Base-by-base conservation (phyloP, 768 basidiomycete genomes). In the Pisolithus marmoratus region DNA sequence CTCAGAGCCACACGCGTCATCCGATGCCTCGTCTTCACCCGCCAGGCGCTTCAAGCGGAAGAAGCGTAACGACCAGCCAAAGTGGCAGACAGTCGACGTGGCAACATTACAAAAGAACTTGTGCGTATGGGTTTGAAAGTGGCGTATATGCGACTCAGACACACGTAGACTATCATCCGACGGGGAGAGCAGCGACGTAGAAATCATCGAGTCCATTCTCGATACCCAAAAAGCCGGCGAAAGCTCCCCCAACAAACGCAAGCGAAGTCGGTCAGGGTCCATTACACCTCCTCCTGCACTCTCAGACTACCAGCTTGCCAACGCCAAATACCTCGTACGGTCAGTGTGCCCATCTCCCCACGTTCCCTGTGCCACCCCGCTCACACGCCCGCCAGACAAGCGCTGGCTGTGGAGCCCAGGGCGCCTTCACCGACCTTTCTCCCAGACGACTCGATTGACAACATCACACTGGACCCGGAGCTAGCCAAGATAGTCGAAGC, bases 221-320 rank as follows among this genome's bases (percentile, higher is more conserved):
- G 58, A 40, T 4, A 44, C 46, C 4, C 37, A 59, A 14, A 20
- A 31, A 12, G 26, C n/a, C n/a, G 50, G 38, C 20, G 52, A 49
- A 8, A 8, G 49, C 17, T 60, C 62, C 2, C 72, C 72, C 49
- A 68, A 69, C 26, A 78, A 76, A 54, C 74, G 77, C 52, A 70
- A 74, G 50, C 69, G 75, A 42, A 83, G 80, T 62, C 82, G 82
- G 37, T 89, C 86, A 27, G 70, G 74, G 22, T 91, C 88, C 4
- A 77, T 90, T 37, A 91, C 88, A 0, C 88, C 89, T 2, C 88
- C 88, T 5, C 89, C 88, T 0, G 73, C 72, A 34, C 65, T 90
- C 14, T 70, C 84, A 2, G 61, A 67, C 9, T 70, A 79, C 27
- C 76, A 82, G 50, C 70, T 84, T 1, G 74, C 79, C 58, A 74